Base-by-base conservation (phyloP, 768 basidiomycete species). In the Phallus indusiatus region DNA sequence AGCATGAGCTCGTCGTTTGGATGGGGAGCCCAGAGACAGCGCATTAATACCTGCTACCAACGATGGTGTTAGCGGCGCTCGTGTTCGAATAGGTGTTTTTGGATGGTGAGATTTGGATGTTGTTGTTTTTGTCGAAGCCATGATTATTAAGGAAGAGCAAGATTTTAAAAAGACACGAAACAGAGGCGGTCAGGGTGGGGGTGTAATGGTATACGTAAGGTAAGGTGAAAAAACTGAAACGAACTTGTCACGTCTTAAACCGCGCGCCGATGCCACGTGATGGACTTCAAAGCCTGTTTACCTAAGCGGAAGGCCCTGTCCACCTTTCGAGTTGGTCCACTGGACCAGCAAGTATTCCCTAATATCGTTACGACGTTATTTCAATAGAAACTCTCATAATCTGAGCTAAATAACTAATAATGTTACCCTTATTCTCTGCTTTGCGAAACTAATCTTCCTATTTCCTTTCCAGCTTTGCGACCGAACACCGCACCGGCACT, bases 401-500 rank as follows among this genome's bases (percentile, higher is more conserved):
- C n/a, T 28, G 28, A 28, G 28, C 28, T 28, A 28, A 28, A 28
- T 28, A 28, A 28, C 28, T 7, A 28, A 28, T 28, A 28, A 28
- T 28, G 28, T 28, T 28, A 28, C 12, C 42, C n/a, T 56, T 33
- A 56, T 28, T 46, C 18, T 47, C n/a, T 34, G 24, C 55, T 18
- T 47, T 47, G 46, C 14, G 16, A 36, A 33, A 53, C 57, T 12
- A 59, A 47, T 35, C 48, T n/a, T 16, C 57, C 81, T 16, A 80
- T 82, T 60, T 70, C 71, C 24, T 63, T 60, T 8, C 83, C 84
- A 28, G 82, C 81, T 61, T 76, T 78, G 47, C 78, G 73, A 11
- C 83, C 84, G 67, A 86, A 85, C 12, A 86, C 84, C 0, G 84
- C 82, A 0, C 82, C 83, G 4, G 80, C 80, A 16, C 79, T 85